These are phyloP conservation scores for Chloromonas sp. DNA, from an alignment of 163 green algal genomes.

Conservation along the genomic window DNA sequence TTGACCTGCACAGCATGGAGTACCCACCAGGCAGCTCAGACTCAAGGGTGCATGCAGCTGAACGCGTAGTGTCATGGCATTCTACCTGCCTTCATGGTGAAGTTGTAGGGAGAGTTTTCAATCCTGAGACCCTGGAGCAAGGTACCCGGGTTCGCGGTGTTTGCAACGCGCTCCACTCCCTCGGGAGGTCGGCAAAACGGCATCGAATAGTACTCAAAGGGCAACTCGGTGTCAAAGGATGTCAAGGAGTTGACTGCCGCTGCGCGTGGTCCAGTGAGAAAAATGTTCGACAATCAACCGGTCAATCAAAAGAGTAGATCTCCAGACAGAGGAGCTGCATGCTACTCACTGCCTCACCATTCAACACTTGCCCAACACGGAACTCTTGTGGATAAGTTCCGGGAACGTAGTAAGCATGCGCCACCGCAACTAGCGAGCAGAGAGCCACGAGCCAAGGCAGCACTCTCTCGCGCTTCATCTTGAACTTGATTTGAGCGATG, in stretches of 20 bases:
- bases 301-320: not conserved
- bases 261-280: slow-evolving; percentile 21
- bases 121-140: slow-evolving; percentile 85
- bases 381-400: slow-evolving; percentile 74
- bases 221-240: slow-evolving; percentile 83
- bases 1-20: slow-evolving; percentile 33
- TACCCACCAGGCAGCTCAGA: too few species aligned
- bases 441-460: too few species aligned
- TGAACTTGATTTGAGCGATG: too few species aligned
- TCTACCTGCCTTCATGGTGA: slow-evolving; percentile 64
- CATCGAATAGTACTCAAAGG: slow-evolving; percentile 84
- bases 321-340: not conserved
- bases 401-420: slow-evolving; percentile 63
- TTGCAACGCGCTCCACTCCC: slow-evolving; percentile 62
- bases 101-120: slow-evolving; percentile 86
- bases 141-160: slow-evolving; percentile 83
- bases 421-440: too few species aligned
- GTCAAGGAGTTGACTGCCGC: slow-evolving; percentile 79
- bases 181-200: slow-evolving; percentile 88
- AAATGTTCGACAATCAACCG: not conserved
- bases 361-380: slow-evolving; percentile 32
- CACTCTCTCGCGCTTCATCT: too few species aligned
- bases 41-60: too few species aligned
- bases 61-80: too few species aligned
- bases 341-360: slow-evolving; percentile 31